Conservation (phyloP, 1,139 yeast genomes). For the Hanseniaspora uvarum region DNA sequence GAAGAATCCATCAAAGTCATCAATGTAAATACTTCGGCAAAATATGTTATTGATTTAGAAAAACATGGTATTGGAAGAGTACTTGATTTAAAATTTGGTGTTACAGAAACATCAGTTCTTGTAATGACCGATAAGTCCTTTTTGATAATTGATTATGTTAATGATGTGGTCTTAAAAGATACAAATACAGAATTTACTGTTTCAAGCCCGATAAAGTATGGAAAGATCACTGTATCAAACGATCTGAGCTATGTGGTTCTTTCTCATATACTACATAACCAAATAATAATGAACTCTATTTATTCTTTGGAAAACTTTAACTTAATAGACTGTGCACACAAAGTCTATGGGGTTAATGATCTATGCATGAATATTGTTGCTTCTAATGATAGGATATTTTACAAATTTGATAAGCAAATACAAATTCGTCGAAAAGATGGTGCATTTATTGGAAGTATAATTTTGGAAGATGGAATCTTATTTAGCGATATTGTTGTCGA, state of each 20-base stretch:
- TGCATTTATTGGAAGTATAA: neutral
- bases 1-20: constrained; percentile 1
- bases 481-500: constrained; percentile 7
- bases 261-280: neutral
- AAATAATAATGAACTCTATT: neutral
- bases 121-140: neutral
- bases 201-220: neutral
- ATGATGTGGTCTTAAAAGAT: neutral
- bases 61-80: neutral
- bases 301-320: constrained; percentile 10
- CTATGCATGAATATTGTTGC: neutral
- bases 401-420: constrained; percentile 5
- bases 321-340: neutral
- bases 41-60: neutral
- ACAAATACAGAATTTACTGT: neutral
- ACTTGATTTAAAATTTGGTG: constrained; percentile 12
- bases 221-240: neutral
- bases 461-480: neutral
- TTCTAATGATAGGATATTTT: neutral
- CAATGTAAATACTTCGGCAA: neutral
- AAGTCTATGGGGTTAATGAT: neutral
- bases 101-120: constrained; percentile 10
- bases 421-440: constrained; percentile 12
- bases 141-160: constrained; percentile 5
- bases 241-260: neutral